These are phyloP conservation scores for Yarrowia deformans DNA, from an alignment of 805 yeast genomes.

Conservation along the genomic window DNA sequence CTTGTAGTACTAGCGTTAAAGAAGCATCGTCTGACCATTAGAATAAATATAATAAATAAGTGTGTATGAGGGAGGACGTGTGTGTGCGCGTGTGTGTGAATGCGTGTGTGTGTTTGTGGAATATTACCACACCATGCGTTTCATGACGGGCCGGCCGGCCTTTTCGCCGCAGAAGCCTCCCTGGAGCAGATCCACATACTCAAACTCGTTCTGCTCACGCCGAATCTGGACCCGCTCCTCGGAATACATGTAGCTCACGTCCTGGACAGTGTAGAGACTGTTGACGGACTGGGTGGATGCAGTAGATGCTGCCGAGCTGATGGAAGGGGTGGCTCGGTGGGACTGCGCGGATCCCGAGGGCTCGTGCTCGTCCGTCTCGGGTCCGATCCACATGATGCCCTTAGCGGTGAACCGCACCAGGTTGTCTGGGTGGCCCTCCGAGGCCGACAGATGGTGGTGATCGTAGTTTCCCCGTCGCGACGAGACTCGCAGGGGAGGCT, in stretches of 20 bases:
- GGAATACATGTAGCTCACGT: constrained; percentile 29
- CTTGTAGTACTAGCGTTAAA: no score
- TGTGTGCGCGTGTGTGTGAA: not conserved
- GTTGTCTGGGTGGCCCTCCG: constrained; percentile 15
- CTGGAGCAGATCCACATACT: constrained; percentile 23
- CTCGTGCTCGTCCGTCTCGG: constrained; percentile 19
- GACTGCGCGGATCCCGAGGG: not conserved
- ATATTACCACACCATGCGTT: constrained; percentile 29
- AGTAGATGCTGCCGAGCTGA: constrained; percentile 13
- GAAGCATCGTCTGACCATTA: not conserved
- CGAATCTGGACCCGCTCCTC: constrained; percentile 22
- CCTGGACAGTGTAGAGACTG: constrained; percentile 36
- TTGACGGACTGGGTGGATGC: constrained; percentile 16
- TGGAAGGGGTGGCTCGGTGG: constrained; percentile 17
- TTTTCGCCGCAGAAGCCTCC: constrained; percentile 35
- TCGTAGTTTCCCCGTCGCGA: not conserved
- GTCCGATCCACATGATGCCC: constrained; percentile 38
- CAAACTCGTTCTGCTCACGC: not conserved
- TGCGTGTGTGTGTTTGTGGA: not conserved
- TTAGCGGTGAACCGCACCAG: constrained; percentile 36
- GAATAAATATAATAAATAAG: constrained; percentile 30
- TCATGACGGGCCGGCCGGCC: constrained; percentile 36
- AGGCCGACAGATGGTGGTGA: not conserved
- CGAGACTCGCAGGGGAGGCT: not conserved
- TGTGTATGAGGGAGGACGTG: not conserved